phyloP scores from a whole-genome alignment of 305 asterid genomes.

The Fraxinus albicans region DNA sequence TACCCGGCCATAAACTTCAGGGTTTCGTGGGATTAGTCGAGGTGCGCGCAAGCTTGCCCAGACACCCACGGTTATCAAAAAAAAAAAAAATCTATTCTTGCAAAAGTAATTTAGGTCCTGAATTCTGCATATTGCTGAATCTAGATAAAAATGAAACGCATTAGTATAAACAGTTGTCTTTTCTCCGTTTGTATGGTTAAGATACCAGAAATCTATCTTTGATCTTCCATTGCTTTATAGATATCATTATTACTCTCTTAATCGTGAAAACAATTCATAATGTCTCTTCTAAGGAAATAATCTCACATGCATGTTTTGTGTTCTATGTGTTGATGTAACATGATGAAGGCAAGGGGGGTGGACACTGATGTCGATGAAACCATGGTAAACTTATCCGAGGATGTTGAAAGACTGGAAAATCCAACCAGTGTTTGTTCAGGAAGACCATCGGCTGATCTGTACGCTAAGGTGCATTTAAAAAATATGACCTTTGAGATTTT shows the following conservation, averaged over 20 bases:
- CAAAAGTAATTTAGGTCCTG: neutral
- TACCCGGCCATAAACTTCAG: too few relatives aligned
- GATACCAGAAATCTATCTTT: neutral
- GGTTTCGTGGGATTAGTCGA: too few relatives aligned
- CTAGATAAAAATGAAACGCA: neutral
- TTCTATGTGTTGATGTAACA: conserved; percentile 18
- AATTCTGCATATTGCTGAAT: neutral
- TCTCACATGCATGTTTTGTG: conserved; percentile 16
- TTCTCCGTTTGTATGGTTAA: neutral
- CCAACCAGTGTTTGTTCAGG: conserved; percentile 49
- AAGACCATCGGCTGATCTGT: conserved; percentile 58
- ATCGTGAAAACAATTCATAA: neutral
- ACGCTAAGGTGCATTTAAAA: conserved; percentile 44
- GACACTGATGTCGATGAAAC: conserved; percentile 34
- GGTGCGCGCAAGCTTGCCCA: too few relatives aligned
- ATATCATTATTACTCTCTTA: neutral
- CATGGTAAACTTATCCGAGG: conserved; percentile 46
- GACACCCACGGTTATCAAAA: too few relatives aligned
- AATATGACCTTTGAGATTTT: conserved; percentile 6
- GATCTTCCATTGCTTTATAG: neutral
- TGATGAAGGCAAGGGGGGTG: conserved; percentile 61
- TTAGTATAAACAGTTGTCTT: neutral
- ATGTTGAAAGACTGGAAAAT: conserved; percentile 57
- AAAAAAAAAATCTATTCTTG: neutral
- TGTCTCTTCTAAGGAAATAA: neutral